These are phyloP conservation scores for Hypoxylon sp. DNA, from an alignment of 2,329 filamentous ascomycete genomes.

Conservation along the genomic window DNA sequence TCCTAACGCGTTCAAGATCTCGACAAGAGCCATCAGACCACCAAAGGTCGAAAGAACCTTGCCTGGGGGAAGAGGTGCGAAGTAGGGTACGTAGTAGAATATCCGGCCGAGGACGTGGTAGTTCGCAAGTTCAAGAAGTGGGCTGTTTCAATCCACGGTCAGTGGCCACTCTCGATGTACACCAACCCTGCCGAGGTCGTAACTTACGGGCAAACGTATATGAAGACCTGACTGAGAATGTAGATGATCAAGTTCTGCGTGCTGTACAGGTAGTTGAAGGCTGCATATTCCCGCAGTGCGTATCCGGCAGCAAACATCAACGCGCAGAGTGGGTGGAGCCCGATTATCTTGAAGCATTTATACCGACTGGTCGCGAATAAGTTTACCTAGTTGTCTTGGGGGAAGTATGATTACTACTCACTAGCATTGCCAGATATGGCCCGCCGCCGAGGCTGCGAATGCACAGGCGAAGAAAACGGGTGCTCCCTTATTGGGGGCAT, in stretches of 20 bases:
- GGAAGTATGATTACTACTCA: constrained; percentile 43
- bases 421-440: constrained; percentile 66
- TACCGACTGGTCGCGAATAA: constrained; percentile 57
- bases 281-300: constrained; percentile 63
- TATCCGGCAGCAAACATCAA: constrained; percentile 66
- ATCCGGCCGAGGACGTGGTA: constrained; percentile 72
- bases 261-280: constrained; percentile 59
- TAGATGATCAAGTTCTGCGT: constrained; percentile 51
- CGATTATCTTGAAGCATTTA: constrained; percentile 63
- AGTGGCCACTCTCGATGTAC: background rate
- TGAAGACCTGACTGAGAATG: constrained; percentile 57
- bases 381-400: background rate
- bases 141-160: constrained; percentile 53
- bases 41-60: constrained; percentile 61
- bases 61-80: constrained; percentile 64
- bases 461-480: constrained; percentile 65
- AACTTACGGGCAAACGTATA: constrained; percentile 55
- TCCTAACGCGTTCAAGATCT: constrained; percentile 60
- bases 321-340: constrained; percentile 63
- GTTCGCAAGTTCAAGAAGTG: constrained; percentile 71
- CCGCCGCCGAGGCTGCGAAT: constrained; percentile 58
- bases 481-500: constrained; percentile 65
- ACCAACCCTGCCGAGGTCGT: background rate
- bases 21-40: constrained; percentile 58
- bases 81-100: constrained; percentile 71